Evolutionary conservation across 176 grass and related monocot genomes (phyloP).

Genomic region (Lolium rigidum): DNA sequence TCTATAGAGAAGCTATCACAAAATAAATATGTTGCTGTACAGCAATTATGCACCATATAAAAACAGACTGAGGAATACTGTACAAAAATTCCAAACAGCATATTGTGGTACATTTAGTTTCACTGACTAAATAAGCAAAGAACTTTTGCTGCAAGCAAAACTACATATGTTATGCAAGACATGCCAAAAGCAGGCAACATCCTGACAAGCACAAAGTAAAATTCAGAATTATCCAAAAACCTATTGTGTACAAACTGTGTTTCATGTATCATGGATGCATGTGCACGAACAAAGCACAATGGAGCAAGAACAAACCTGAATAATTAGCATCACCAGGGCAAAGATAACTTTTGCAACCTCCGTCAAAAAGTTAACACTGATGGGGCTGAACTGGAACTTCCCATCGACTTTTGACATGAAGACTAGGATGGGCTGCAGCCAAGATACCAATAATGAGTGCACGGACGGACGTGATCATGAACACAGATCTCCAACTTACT

Average conservation of each 20-base stretch:
- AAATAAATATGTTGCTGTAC: not conserved
- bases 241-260: not conserved
- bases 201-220: not conserved
- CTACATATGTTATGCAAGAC: constrained; percentile 11
- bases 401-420: constrained; percentile 98
- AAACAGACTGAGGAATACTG: not conserved
- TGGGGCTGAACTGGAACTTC: constrained; percentile 93
- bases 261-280: not conserved
- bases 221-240: constrained; percentile 22
- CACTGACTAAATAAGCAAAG: constrained; percentile 1
- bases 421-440: constrained; percentile 92
- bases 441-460: not conserved
- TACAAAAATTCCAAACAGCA: not conserved
- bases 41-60: not conserved
- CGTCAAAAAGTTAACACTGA: constrained; percentile 94
- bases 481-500: not conserved
- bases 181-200: not conserved
- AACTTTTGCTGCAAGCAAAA: constrained; percentile 11
- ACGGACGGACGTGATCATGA: constrained; percentile 28
- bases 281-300: not conserved
- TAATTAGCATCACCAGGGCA: constrained; percentile 87
- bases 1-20: constrained; percentile 12
- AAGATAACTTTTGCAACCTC: constrained; percentile 91
- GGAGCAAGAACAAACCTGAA: constrained; percentile 67
- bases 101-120: not conserved